phyloP scores from a whole-genome alignment of 2,329 filamentous ascomycete genomes.

The Rachicladosporium sp. region DNA sequence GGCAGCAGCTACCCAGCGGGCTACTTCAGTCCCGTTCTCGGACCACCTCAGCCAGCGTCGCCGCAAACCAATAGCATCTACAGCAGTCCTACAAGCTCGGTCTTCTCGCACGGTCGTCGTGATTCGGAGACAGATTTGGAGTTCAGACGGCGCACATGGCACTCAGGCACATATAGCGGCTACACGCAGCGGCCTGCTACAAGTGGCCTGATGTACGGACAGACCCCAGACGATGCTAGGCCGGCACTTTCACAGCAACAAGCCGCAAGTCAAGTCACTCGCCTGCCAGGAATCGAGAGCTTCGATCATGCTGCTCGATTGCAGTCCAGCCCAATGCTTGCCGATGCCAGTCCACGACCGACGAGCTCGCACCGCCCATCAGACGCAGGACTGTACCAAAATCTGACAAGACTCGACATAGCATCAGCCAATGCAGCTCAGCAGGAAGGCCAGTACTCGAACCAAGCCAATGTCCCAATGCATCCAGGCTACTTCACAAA shows the following conservation, averaged over 20 bases:
- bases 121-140: slow-evolving; percentile 63
- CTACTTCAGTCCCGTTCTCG: slow-evolving; percentile 41
- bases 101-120: slow-evolving; percentile 50
- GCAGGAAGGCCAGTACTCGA: slow-evolving; percentile 14
- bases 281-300: slow-evolving; percentile 81
- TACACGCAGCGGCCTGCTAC: slow-evolving; percentile 50
- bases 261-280: slow-evolving; percentile 47
- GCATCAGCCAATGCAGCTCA: slow-evolving; percentile 30
- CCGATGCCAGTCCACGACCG: slow-evolving; percentile 39
- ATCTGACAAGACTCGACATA: slow-evolving; percentile 57
- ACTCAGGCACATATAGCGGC: slow-evolving; percentile 59
- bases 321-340: slow-evolving; percentile 62
- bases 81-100: slow-evolving; percentile 54
- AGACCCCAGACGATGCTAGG: slow-evolving; percentile 53
- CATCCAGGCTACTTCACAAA: too few species aligned
- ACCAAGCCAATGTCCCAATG: too few species aligned
- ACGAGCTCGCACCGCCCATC: slow-evolving; percentile 29
- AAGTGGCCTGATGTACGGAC: slow-evolving; percentile 63
- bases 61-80: slow-evolving; percentile 49
- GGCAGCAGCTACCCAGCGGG: slow-evolving; percentile 40
- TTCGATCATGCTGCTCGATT: slow-evolving; percentile 62
- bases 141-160: slow-evolving; percentile 79
- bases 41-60: slow-evolving; percentile 39
- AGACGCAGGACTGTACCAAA: slow-evolving; percentile 55
- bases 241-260: slow-evolving; percentile 42